Evolutionary conservation across 176 grass and related monocot species (phyloP).

Genomic region (Olyra latifolia): DNA sequence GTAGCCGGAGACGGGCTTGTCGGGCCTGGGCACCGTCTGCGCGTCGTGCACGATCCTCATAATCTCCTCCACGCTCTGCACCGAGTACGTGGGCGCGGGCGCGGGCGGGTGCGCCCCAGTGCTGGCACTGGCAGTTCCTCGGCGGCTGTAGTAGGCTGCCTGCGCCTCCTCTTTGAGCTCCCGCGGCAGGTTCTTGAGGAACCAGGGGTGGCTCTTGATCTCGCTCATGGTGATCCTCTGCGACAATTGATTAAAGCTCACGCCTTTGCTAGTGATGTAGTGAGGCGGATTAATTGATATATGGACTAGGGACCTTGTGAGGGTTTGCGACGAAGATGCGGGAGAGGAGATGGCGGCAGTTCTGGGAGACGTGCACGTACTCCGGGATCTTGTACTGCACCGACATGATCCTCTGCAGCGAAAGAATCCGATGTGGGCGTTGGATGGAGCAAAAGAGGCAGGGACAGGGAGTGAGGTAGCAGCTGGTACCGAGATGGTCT

Average conservation of each 20-base stretch:
- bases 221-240: slow-evolving; percentile 80
- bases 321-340: slow-evolving; percentile 79
- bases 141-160: slow-evolving; percentile 54
- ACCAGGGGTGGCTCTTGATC: slow-evolving; percentile 87
- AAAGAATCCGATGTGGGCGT: too few relatives aligned
- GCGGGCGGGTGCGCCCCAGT: too few relatives aligned
- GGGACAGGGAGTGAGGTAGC: background rate
- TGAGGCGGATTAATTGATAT: background rate
- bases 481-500: slow-evolving; percentile 56
- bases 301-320: background rate
- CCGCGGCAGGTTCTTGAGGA: slow-evolving; percentile 74
- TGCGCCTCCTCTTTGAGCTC: slow-evolving; percentile 84
- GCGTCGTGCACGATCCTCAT: slow-evolving; percentile 76
- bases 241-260: too few relatives aligned
- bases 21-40: slow-evolving; percentile 46
- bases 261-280: too few relatives aligned
- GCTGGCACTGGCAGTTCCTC: too few relatives aligned
- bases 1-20: slow-evolving; percentile 47
- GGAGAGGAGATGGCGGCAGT: slow-evolving; percentile 76
- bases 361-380: slow-evolving; percentile 77
- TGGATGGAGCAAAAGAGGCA: too few relatives aligned
- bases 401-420: slow-evolving; percentile 59
- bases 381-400: slow-evolving; percentile 84
- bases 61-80: slow-evolving; percentile 79
- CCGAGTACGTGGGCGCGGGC: slow-evolving; percentile 29